Conservation (phyloP, 805 yeast genomes). For the Metschnikowia sp. region DNA sequence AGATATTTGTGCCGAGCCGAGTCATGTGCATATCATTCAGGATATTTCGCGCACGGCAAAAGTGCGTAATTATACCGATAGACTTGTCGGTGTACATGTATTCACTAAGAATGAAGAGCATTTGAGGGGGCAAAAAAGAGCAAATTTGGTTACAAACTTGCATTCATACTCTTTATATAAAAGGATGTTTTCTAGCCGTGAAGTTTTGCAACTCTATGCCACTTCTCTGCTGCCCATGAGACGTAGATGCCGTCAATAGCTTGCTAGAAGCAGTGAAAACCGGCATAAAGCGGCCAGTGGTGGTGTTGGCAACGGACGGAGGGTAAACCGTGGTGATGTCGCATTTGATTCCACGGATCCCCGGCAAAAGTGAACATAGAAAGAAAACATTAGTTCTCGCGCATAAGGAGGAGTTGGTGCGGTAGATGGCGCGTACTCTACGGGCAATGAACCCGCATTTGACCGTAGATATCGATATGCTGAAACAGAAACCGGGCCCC, state of each 20-base stretch:
- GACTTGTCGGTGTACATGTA: no score
- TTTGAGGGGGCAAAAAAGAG: no score
- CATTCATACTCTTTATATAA: no score
- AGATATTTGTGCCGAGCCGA: no score
- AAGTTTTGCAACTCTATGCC: no score
- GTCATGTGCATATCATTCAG: no score
- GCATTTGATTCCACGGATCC: slow-evolving; percentile 46
- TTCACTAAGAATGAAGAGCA: no score
- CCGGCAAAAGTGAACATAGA: slow-evolving; percentile 18
- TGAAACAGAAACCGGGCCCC: slow-evolving; percentile 39
- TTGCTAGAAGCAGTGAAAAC: slow-evolving; percentile 47
- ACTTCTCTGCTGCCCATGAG: no score
- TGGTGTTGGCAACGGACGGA: slow-evolving; percentile 89
- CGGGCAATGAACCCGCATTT: slow-evolving; percentile 45
- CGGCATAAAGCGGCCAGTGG: slow-evolving; percentile 63
- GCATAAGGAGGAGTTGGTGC: slow-evolving; percentile 75
- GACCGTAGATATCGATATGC: slow-evolving; percentile 69
- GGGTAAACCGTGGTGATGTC: slow-evolving; percentile 86
- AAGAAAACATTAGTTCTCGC: slow-evolving; percentile 60
- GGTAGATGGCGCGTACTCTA: slow-evolving; percentile 60
- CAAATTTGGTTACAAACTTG: no score
- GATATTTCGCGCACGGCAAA: no score
- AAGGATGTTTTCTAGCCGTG: no score
- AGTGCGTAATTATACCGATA: no score
- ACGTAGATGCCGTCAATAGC: slow-evolving; percentile 55